Evolutionary conservation across 257 asterid species (phyloP).

Genomic region (Gardenia jasminoides): DNA sequence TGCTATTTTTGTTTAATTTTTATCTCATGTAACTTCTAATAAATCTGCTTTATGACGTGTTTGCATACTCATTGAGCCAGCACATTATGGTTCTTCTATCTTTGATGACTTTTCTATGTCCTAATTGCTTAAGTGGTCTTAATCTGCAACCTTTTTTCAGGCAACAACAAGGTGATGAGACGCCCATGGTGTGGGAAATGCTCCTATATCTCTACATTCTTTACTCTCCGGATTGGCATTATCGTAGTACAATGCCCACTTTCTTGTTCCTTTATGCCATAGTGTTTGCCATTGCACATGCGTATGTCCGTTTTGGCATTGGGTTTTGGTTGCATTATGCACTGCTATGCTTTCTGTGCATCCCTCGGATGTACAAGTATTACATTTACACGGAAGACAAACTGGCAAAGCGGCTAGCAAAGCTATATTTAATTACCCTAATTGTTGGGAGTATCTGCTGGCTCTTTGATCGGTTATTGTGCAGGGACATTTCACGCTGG

Average conservation of each 20-base stretch:
- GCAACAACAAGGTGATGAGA: slow-evolving; percentile 97
- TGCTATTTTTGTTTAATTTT: not conserved
- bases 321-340: slow-evolving; percentile 81
- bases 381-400: slow-evolving; percentile 75
- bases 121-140: not conserved
- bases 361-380: slow-evolving; percentile 90
- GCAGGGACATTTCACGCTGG: slow-evolving; percentile 54
- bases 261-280: slow-evolving; percentile 87
- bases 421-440: slow-evolving; percentile 59
- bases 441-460: slow-evolving; percentile 59
- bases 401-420: slow-evolving; percentile 74
- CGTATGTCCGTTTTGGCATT: slow-evolving; percentile 61
- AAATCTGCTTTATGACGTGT: not conserved
- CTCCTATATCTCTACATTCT: slow-evolving; percentile 92
- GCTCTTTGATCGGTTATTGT: slow-evolving; percentile 67
- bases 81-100: not conserved
- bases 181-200: slow-evolving; percentile 99
- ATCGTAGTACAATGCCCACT: slow-evolving; percentile 94
- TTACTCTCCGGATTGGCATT: slow-evolving; percentile 98
- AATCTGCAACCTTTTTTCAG: slow-evolving; percentile 33
- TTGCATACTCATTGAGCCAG: not conserved
- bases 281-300: slow-evolving; percentile 70
- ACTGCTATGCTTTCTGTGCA: slow-evolving; percentile 85
- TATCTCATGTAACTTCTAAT: not conserved
- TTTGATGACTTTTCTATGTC: not conserved